Evolutionary conservation across 2,329 filamentous ascomycete genomes (phyloP), one percentile per base, ranked within the genome.

Genomic region (Alternaria sp.): DNA sequence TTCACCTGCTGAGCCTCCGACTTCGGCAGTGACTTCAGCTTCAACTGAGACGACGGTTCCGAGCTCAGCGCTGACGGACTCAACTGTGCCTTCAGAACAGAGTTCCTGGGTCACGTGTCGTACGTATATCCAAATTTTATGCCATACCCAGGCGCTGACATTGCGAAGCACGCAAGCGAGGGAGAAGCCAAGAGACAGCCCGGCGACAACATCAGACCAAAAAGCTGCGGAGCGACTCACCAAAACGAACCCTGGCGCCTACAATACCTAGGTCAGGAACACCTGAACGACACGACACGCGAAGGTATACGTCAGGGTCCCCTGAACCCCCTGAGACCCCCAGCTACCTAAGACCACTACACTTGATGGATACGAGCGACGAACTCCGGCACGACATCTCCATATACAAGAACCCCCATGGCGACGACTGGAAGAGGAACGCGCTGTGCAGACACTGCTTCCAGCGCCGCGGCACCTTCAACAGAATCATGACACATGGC

Each of bases 391-490:
- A 62, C 1, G 71, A 70, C 5, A 62, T 72, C 3, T 74, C 73
- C 2, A 74, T 78, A 25, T 77, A 68, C 63, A 71, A 66, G 37
- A 68, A 73, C 23, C 30, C 53, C 3, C 75, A 78, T 14, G 72
- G 74, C 10, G 67, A 75, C 10, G 67, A 72, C 1, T 71, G 64
- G 55, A 66, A 58, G 41, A 60, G 69, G 1, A 67, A 68, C 43
- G 58, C 71, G 2, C 60, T 79, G 1, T 79, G 76, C 56, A 55
- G 71, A 10, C 54, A 71, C 47, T 79, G 76, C 28, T 79, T 76
- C 46, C 69, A 72, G 11, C 62, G 41, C 9, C 66, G 71, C 12
- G 76, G 76, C 18, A 58, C 53, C 20, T 77, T 76, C 61, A 64
- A 69, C 33, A 66, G 66, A 5, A 64, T 78, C 2, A 53, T 66